Conservation (phyloP, 192 early-diverging fungal genomes). For the Entomortierella beljakovae region DNA sequence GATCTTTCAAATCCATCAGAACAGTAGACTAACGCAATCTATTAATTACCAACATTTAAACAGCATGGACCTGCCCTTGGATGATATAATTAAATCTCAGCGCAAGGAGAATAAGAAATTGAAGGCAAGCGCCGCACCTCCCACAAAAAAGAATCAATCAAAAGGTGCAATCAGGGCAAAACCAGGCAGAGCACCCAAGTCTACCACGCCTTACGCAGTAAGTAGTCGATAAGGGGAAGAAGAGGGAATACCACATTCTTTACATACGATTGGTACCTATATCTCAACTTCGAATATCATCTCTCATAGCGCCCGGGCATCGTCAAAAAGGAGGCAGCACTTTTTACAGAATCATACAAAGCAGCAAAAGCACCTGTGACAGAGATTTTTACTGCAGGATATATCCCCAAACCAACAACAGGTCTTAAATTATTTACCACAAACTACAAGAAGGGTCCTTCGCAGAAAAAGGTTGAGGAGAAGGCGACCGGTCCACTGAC, state of each 20-base stretch:
- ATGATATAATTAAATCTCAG: constrained; percentile 49
- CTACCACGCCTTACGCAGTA: constrained; percentile 43
- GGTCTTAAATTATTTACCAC: constrained; percentile 43
- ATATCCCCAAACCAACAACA: constrained; percentile 37
- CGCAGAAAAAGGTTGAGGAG: neutral
- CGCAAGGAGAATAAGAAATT: constrained; percentile 27
- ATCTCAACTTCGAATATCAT: neutral
- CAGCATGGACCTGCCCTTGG: constrained; percentile 32
- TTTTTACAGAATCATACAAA: constrained; percentile 46
- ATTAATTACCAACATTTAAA: too few species aligned
- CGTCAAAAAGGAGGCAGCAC: constrained; percentile 30
- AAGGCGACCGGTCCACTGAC: constrained; percentile 9
- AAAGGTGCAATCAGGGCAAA: constrained; percentile 23
- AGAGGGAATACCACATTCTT: neutral
- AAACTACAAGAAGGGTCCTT: constrained; percentile 21
- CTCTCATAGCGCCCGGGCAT: constrained; percentile 1
- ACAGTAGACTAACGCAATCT: too few species aligned
- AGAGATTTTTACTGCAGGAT: constrained; percentile 49
- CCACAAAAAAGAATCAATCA: neutral
- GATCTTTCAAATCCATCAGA: too few species aligned
- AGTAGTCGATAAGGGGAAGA: neutral
- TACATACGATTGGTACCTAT: neutral
- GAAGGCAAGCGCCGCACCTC: neutral
- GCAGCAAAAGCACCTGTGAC: constrained; percentile 38
- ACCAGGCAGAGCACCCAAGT: constrained; percentile 8